Evolutionary conservation across 1,139 yeast genomes (phyloP).

Genomic region (Blastobotrys buckinghamii): DNA sequence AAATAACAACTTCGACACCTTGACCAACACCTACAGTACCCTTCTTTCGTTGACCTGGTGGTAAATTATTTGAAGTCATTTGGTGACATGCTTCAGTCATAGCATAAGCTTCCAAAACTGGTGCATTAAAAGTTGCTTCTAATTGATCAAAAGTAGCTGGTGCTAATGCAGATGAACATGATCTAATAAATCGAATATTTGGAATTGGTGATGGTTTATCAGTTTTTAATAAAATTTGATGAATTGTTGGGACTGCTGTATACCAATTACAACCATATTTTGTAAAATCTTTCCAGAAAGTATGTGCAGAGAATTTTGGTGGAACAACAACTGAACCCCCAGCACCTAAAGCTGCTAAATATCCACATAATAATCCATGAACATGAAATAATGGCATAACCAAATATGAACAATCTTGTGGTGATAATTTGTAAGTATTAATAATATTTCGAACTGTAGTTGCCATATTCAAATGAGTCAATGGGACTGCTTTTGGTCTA

Average conservation of each 20-base stretch:
- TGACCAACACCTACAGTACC: constrained; percentile 70
- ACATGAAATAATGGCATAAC: constrained; percentile 75
- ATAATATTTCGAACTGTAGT: constrained; percentile 52
- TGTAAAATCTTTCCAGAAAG: constrained; percentile 53
- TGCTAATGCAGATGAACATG: constrained; percentile 63
- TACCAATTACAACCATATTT: constrained; percentile 54
- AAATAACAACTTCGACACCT: constrained; percentile 54
- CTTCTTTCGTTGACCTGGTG: constrained; percentile 57
- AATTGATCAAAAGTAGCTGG: constrained; percentile 53
- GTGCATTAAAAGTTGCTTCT: constrained; percentile 52
- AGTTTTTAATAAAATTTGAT: constrained; percentile 51
- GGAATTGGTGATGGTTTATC: constrained; percentile 46
- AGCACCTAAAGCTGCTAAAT: constrained; percentile 51
- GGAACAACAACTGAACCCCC: constrained; percentile 60
- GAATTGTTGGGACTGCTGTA: constrained; percentile 70
- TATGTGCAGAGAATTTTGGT: constrained; percentile 48
- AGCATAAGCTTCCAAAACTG: constrained; percentile 70
- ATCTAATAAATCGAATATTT: constrained; percentile 54
- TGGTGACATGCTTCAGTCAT: constrained; percentile 73
- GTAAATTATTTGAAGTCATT: constrained; percentile 62
- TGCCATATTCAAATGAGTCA: constrained; percentile 55
- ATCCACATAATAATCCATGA: constrained; percentile 60
- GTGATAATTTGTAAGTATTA: constrained; percentile 46
- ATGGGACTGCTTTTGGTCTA: constrained; percentile 64
- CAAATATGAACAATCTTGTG: constrained; percentile 47